phyloP scores from a whole-genome alignment of 768 basidiomycete genomes.

The Pleurotus sapidus region DNA sequence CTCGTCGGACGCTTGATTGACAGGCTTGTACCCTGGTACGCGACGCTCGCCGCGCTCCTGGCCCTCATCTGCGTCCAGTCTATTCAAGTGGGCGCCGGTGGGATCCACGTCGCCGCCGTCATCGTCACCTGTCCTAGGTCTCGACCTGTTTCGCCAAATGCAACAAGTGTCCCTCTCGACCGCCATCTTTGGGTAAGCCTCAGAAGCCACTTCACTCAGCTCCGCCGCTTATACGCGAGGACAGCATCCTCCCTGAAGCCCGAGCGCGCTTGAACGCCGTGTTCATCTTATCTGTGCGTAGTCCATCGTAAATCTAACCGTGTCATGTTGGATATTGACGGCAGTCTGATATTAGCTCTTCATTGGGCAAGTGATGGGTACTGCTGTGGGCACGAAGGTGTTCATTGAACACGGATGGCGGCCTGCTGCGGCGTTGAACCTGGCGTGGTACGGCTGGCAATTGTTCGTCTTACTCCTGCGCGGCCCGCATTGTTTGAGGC shows the following conservation, averaged over 20 bases:
- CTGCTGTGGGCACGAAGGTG: constrained; percentile 67
- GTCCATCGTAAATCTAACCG: not conserved
- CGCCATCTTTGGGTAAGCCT: constrained; percentile 50
- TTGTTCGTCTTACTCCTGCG: constrained; percentile 56
- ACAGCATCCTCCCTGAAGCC: constrained; percentile 44
- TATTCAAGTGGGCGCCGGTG: constrained; percentile 69
- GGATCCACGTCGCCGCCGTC: constrained; percentile 67
- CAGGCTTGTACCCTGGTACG: constrained; percentile 73
- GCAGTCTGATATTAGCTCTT: constrained; percentile 41
- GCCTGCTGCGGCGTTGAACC: constrained; percentile 54
- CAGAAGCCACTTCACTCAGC: not conserved
- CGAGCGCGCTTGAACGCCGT: constrained; percentile 77
- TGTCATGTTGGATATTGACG: too few species aligned
- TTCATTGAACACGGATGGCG: constrained; percentile 74
- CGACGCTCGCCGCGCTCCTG: constrained; percentile 54
- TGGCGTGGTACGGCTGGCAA: constrained; percentile 58
- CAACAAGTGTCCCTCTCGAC: constrained; percentile 67
- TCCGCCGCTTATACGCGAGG: constrained; percentile 7
- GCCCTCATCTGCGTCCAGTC: constrained; percentile 49
- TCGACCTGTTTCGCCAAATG: constrained; percentile 76
- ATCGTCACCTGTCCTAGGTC: constrained; percentile 64
- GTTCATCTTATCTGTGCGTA: constrained; percentile 61
- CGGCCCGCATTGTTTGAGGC: constrained; percentile 61
- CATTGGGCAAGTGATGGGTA: constrained; percentile 82
- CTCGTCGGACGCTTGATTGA: constrained; percentile 70